Conservation (phyloP, 257 asterid genomes). For the Lycium ferocissimum region DNA sequence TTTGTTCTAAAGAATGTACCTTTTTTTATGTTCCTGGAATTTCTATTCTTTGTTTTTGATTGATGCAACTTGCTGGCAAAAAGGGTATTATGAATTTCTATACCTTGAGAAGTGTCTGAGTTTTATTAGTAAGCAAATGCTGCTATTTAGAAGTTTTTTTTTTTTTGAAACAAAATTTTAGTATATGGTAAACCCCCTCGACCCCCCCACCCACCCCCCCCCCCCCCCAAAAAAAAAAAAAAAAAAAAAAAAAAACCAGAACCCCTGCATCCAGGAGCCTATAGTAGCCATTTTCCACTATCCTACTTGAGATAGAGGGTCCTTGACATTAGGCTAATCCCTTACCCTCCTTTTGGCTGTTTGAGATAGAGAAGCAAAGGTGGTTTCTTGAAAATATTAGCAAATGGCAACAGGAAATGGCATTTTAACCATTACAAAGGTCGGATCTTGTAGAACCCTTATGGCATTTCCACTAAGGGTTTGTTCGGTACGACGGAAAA, state of each 20-base stretch:
- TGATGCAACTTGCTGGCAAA: neutral
- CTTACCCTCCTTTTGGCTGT: neutral
- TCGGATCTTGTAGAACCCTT: neutral
- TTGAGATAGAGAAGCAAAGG: neutral
- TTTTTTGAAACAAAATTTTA: neutral
- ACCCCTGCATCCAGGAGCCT: neutral
- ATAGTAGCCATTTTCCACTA: neutral
- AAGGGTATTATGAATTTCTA: neutral
- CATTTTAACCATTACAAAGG: slow-evolving; percentile 14
- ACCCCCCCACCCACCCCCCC: neutral
- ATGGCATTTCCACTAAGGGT: neutral
- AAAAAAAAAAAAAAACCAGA: neutral
- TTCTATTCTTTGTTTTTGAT: neutral
- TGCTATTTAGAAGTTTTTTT: neutral
- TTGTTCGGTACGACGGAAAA: too few species aligned
- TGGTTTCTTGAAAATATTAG: neutral
- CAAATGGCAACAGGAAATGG: neutral
- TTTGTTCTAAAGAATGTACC: neutral
- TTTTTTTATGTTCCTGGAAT: neutral
- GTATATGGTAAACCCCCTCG: neutral
- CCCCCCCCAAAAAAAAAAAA: too few species aligned
- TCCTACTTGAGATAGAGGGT: neutral
- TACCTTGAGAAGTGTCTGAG: neutral
- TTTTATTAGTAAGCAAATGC: neutral
- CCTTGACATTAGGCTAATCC: neutral